These are phyloP conservation scores for Cytidiella melzeri DNA, from an alignment of 768 basidiomycete genomes.

Conservation along the genomic window DNA sequence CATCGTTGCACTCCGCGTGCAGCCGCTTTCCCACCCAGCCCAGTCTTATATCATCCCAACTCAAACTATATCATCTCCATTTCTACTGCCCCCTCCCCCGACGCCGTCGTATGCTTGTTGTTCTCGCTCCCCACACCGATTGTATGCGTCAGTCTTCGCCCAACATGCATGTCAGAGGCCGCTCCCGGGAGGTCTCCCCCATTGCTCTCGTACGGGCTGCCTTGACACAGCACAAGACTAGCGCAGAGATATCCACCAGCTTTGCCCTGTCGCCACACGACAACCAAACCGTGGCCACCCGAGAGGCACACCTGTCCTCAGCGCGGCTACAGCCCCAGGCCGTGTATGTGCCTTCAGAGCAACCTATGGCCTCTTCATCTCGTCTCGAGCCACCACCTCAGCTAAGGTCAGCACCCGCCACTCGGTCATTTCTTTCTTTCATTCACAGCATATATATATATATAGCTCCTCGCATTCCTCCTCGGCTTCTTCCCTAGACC, in stretches of 20 bases:
- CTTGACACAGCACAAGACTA: slow-evolving; percentile 13
- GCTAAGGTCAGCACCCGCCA: slow-evolving; percentile 2
- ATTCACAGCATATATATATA: neutral
- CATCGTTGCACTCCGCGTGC: slow-evolving; percentile 1
- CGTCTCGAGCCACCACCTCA: slow-evolving; percentile 11
- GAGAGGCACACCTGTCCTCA: neutral
- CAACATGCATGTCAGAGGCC: slow-evolving; percentile 24
- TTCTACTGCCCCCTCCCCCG: slow-evolving; percentile 7
- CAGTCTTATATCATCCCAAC: too few species aligned
- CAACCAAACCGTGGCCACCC: slow-evolving; percentile 6
- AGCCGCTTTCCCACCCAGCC: neutral
- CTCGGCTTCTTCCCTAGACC: slow-evolving; percentile 18
- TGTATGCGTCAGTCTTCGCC: slow-evolving; percentile 2
- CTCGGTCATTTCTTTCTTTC: too few species aligned
- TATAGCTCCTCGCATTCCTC: slow-evolving; percentile 15
- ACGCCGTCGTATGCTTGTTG: neutral
- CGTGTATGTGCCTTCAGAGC: neutral
- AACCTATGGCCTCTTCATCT: slow-evolving; percentile 18
- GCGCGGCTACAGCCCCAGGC: neutral
- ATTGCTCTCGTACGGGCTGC: slow-evolving; percentile 14
- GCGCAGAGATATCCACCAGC: slow-evolving; percentile 5
- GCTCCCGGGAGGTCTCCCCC: slow-evolving; percentile 22
- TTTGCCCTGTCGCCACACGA: slow-evolving; percentile 6
- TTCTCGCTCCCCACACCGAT: slow-evolving; percentile 1
- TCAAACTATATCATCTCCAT: slow-evolving; percentile 8